A percentile compares a stretch with the other conserved stretches of the same genome.
Evolutionary conservation across 768 basidiomycete genomes (phyloP).

Genomic region (Lactarius vividus): DNA sequence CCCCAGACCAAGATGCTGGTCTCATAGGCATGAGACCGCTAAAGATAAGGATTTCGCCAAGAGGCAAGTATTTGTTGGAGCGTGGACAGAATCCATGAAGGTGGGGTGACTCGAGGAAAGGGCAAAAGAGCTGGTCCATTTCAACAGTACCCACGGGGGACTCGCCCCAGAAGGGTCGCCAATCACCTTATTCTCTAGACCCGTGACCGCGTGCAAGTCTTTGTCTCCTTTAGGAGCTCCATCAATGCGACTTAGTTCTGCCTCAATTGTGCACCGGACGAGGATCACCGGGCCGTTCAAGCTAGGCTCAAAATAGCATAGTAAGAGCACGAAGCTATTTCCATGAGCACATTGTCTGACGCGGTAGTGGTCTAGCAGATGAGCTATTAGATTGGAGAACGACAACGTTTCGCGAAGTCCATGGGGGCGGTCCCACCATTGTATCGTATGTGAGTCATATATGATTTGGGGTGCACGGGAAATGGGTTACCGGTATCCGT

Average conservation of each 20-base stretch:
- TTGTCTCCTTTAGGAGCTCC: not conserved
- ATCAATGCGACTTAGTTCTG: not conserved
- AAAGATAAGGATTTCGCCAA: not conserved
- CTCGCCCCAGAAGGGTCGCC: not conserved
- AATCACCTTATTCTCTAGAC: not conserved
- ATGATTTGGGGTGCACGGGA: constrained; percentile 55
- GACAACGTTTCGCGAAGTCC: constrained; percentile 52
- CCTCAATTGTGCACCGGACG: not conserved
- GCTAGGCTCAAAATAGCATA: constrained; percentile 61
- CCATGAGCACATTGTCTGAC: constrained; percentile 67
- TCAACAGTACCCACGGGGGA: not conserved
- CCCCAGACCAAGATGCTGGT: not conserved
- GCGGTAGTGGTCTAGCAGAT: constrained; percentile 79
- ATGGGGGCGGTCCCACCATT: constrained; percentile 43
- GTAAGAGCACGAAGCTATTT: constrained; percentile 71
- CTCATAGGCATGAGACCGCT: not conserved
- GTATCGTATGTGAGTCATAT: constrained; percentile 41
- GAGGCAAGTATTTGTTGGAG: not conserved
- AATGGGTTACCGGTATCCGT: constrained; percentile 56
- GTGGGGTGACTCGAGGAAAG: not conserved
- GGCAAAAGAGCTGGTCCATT: not conserved
- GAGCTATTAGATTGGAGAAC: constrained; percentile 84
- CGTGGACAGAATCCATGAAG: not conserved
- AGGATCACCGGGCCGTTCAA: not conserved
- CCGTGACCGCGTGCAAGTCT: not conserved